Conservation (phyloP, 2,329 filamentous ascomycete genomes). For the Diaporthe sp. region DNA sequence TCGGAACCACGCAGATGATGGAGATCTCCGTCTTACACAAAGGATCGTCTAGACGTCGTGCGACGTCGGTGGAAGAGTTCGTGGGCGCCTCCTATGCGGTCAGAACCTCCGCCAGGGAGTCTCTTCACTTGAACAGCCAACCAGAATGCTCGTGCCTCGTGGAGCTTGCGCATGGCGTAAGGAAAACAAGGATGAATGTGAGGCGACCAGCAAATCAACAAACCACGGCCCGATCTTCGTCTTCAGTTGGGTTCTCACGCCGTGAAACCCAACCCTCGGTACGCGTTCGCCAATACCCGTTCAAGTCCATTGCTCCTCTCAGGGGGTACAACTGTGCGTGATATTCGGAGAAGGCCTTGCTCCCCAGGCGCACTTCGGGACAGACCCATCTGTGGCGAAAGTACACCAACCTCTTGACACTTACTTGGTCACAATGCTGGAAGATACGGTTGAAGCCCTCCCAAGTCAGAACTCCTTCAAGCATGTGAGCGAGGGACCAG, state of each 20-base stretch:
- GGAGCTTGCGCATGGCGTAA: background rate
- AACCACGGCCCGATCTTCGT: background rate
- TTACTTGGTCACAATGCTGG: background rate
- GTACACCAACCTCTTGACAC: no score
- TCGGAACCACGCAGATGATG: background rate
- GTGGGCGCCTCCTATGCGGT: background rate
- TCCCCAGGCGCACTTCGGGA: background rate
- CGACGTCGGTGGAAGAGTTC: conserved; percentile 1
- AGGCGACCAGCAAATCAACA: background rate
- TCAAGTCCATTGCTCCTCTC: background rate
- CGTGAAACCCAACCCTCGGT: background rate
- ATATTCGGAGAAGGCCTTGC: background rate
- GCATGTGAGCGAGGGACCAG: background rate
- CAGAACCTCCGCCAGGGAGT: background rate
- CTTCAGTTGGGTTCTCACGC: background rate
- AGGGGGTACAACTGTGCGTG: background rate
- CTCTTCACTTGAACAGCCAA: conserved; percentile 5
- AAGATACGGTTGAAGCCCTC: background rate
- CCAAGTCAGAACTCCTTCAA: background rate
- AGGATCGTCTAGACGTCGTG: conserved; percentile 2
- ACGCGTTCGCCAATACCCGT: background rate
- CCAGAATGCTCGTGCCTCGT: background rate
- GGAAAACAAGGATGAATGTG: background rate
- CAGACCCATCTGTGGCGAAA: background rate
- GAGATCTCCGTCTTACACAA: conserved; percentile 18